These are phyloP conservation scores for Solanum gracilifrons DNA, from an alignment of 257 asterid genomes.

Conservation along the genomic window DNA sequence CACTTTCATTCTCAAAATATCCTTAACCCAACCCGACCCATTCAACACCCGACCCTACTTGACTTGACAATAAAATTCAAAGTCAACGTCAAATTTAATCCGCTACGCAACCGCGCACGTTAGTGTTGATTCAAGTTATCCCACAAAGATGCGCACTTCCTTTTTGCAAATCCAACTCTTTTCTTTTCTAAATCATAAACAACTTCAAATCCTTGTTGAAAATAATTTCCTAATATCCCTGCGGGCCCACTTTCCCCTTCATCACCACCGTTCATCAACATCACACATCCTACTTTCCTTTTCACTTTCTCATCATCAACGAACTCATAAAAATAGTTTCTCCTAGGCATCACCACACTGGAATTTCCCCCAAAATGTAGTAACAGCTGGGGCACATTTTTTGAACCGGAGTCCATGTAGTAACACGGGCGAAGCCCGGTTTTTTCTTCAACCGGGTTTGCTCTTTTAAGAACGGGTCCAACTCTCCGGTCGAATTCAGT, in stretches of 20 bases:
- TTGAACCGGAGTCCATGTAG: slow-evolving; percentile 8
- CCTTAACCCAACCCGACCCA: neutral
- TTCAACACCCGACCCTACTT: neutral
- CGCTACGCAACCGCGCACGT: slow-evolving; percentile 5
- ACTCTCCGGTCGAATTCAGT: slow-evolving; percentile 32
- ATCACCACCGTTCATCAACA: slow-evolving; percentile 82
- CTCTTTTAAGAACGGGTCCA: slow-evolving; percentile 31
- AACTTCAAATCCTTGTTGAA: slow-evolving; percentile 96
- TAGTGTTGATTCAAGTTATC: slow-evolving; percentile 37
- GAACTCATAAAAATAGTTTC: slow-evolving; percentile 71
- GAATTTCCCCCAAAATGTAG: slow-evolving; percentile 75
- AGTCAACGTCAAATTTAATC: neutral
- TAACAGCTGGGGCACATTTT: slow-evolving; percentile 35
- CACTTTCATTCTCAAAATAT: neutral
- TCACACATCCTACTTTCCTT: slow-evolving; percentile 64
- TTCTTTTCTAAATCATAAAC: slow-evolving; percentile 72
- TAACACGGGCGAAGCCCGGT: slow-evolving; percentile 84
- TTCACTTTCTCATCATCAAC: slow-evolving; percentile 22
- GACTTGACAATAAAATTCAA: neutral
- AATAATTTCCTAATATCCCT: slow-evolving; percentile 87
- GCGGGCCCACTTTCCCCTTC: slow-evolving; percentile 84
- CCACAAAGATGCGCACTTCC: slow-evolving; percentile 86
- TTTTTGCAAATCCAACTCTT: slow-evolving; percentile 72
- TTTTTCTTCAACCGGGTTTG: slow-evolving; percentile 43
- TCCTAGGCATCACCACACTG: slow-evolving; percentile 70